Base-by-base conservation (phyloP, 176 grass and related monocot genomes). In the Poa annua region DNA sequence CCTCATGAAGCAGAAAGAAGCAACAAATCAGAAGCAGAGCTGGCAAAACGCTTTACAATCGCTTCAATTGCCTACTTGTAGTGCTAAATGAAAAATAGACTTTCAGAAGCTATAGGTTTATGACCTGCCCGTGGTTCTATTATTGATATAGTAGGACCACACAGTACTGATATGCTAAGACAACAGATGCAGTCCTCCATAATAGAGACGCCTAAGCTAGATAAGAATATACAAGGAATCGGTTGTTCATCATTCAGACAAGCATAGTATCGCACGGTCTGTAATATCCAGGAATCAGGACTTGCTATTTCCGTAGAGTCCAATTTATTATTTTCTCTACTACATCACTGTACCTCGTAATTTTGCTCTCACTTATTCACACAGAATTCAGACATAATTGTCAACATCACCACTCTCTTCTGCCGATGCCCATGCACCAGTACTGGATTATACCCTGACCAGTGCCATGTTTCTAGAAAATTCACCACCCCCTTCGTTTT, bases 231-330 rank as follows among this genome's bases (percentile, higher is more conserved):
- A 60, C 35, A 17, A 60, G 29, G 20, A 80, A 36, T 26, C 66
- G 17, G 26, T 76, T 76, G 22, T 26, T 67, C 16, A 86, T 13
- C 11, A 24, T 42, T 56, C 34, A 81, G 64, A 56, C 11, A 80
- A 54, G 38, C 7, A 74, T 64, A 41, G 29, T 21, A 44, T 33
- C 54, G 2, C 21, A 12, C 11, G 4, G 15, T 8, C 26, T 36
- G 15, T 26, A 69, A 62, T 55, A 55, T 76, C 16, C 4, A 59
- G 50, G 67, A 77, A 14, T 82, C 4, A 59, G 50, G 67, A 77
- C 20, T 82, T 77, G 47, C 65, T 20, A 82, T 38, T 17, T 33
- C 8, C 33, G 35, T 4, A 11, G 16, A 19, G 8, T 11, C 36
- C 50, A 63, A 34, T 48, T 7, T 47, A 63, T 51, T 39, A 11